Evolutionary conservation across 768 basidiomycete species (phyloP), one percentile per base, ranked within the genome.

Genomic region (Austroboletus eburneus): DNA sequence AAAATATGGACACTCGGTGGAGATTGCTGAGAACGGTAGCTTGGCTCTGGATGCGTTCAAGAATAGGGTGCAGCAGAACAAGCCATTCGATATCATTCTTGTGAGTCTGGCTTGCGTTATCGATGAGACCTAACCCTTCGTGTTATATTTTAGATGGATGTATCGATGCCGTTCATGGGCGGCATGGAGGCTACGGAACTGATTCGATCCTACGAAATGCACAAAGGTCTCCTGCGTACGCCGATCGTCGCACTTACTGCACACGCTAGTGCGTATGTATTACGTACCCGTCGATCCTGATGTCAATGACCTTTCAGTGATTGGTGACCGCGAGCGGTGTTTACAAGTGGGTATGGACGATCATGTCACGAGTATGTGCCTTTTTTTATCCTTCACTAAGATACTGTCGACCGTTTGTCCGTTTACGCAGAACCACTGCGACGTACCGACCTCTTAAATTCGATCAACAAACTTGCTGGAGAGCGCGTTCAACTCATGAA

Each of bases 121-220:
- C 37, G 4, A 38, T 29, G 29, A 16, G 21, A 12, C 16, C 54
- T 14, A 51, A 52, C 27, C 49, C n/a, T 42, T 6, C 33, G 17
- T 39, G 13, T n/a, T n/a, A n/a, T n/a, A n/a, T n/a, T n/a, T 24
- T 50, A 95, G 89, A 97, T 97, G 95, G 94, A 97, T 58, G 87
- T 96, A 12, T 96, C 93, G 10, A 94, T 95, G 91, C 91, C 93
- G 5, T 86, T 94, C 68, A 97, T 98, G 91, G 93, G 94, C 40
- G 94, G 95, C 52, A 91, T 95, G 84, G 94, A 99, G 67, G 91
- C 95, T 1, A 99, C 96, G 0, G 86, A 92, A 53, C 73, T 91
- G 47, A 96, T 97, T 51, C 81, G 95, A 42, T 77, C 80, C 32
- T 91, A 83, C 61, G 95, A 98, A 70, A 70, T 76, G 62, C 76